Evolutionary conservation across 345 rosid species (phyloP), one percentile per base, ranked within the genome.

Genomic region (Gossypium bickii): DNA sequence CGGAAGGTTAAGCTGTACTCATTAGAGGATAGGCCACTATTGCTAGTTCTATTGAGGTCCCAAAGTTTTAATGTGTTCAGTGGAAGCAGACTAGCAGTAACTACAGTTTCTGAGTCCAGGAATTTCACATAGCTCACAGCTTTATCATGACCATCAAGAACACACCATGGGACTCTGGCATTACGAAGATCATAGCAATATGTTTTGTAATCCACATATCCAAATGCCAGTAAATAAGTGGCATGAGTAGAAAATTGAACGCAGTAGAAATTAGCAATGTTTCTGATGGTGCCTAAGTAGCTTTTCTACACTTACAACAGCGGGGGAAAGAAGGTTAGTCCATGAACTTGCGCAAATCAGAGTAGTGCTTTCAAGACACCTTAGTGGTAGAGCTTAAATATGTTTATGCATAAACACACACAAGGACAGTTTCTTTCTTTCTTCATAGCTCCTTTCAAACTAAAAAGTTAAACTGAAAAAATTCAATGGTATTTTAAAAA

Each of bases 161-260:
- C 81, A 82, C 98, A 96, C 97, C 95, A 96, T 18, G 99, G 97
- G 65, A 79, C 78, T 85, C 89, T 89, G 34, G 84, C 52, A 79
- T 96, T 86, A 61, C 99, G 85, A 78, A 90, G 85, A 83, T 96
- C 98, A 68, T 93, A 96, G 84, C 95, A 92, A 82, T 92, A 96
- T 51, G 98, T 93, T 85, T 82, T 87, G 82, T 86, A 96, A 81
- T 96, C 97, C 55, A 97, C 91, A 52, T 97, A 96, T 70, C 98
- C 99, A 82, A 96, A 93, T 69, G 99, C 97, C 82, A 96, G 89
- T 60, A 93, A 79, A 86, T 96, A 89, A 83, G 93, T 60, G 24
- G 99, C 92, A 77, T 90, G 87, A 43, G 97, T 76, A 76, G 98
- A 92, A 87, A 96, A 93, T 83, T 96, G 99, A 80, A 96, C 97